Evolutionary conservation across 768 basidiomycete species (phyloP).

Genomic region (Mycena kentingensis): DNA sequence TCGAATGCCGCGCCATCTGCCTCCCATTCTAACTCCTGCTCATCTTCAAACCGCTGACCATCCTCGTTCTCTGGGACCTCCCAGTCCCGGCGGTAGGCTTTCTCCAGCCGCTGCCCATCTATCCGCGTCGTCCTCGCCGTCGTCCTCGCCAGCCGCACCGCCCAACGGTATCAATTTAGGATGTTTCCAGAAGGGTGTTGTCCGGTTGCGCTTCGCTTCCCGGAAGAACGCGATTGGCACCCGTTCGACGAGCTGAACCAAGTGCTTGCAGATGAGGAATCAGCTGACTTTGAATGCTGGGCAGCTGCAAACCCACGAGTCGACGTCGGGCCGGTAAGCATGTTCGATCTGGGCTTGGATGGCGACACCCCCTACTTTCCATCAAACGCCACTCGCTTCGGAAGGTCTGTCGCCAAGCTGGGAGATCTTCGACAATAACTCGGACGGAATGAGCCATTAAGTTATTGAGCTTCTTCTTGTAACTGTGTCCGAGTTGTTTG

Average conservation of each 20-base stretch:
- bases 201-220: conserved; percentile 16
- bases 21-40: neutral
- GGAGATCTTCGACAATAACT: conserved; percentile 1
- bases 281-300: conserved; percentile 15
- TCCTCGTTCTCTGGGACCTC: too few species aligned
- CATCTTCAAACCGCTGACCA: neutral
- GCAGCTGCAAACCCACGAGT: conserved; percentile 25
- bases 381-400: conserved; percentile 22
- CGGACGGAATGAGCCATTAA: conserved; percentile 1
- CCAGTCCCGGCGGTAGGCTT: too few species aligned
- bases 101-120: neutral
- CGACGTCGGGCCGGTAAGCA: conserved; percentile 15
- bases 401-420: conserved; percentile 22
- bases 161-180: neutral
- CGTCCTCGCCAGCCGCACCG: neutral
- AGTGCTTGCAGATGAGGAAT: conserved; percentile 26
- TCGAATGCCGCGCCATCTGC: neutral
- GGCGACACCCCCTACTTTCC: neutral
- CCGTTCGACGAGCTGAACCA: conserved; percentile 18
- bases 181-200: conserved; percentile 22
- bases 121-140: too few species aligned
- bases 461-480: conserved; percentile 8
- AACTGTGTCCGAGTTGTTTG: conserved; percentile 3
- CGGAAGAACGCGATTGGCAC: conserved; percentile 24
- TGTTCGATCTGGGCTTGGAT: conserved; percentile 9